A percentile compares a stretch with the other conserved stretches of the same genome.
phyloP scores from a whole-genome alignment of 2,329 filamentous ascomycete genomes.

The Penicillium capsulatum region DNA sequence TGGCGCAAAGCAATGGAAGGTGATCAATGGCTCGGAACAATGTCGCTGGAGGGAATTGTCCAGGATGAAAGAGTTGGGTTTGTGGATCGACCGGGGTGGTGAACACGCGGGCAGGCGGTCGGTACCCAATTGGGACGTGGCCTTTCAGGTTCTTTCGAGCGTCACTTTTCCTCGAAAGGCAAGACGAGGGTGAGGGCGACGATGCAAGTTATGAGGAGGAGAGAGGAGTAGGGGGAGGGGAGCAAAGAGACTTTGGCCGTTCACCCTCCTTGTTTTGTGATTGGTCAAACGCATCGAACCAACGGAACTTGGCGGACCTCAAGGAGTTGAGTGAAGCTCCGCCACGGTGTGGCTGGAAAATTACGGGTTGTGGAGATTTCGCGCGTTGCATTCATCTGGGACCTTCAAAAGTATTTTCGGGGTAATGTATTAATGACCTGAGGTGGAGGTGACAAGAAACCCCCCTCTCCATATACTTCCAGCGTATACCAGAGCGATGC shows the following conservation, averaged over 20 bases:
- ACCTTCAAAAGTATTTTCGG: too few species aligned
- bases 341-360: too few species aligned
- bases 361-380: too few species aligned
- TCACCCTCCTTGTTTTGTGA: slow-evolving; percentile 5
- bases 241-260: slow-evolving; percentile 16
- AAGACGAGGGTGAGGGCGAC: background rate
- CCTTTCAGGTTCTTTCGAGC: background rate
- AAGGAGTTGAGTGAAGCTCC: slow-evolving; percentile 6
- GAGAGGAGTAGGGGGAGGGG: slow-evolving; percentile 6
- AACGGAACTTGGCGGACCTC: slow-evolving; percentile 16
- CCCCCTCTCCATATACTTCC: too few species aligned
- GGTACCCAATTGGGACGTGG: slow-evolving; percentile 7
- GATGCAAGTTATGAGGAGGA: background rate
- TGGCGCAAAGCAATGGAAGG: slow-evolving; percentile 2
- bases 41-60: slow-evolving; percentile 1
- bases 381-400: too few species aligned
- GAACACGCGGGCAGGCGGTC: slow-evolving; percentile 5
- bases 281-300: slow-evolving; percentile 14
- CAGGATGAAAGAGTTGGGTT: slow-evolving; percentile 5
- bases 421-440: too few species aligned
- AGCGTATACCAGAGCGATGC: too few species aligned
- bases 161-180: background rate
- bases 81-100: slow-evolving; percentile 5
- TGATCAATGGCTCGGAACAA: slow-evolving; percentile 11
- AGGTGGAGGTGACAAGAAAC: too few species aligned